Conservation (phyloP, 2,329 filamentous ascomycete species). For the Botrytis aclada region DNA sequence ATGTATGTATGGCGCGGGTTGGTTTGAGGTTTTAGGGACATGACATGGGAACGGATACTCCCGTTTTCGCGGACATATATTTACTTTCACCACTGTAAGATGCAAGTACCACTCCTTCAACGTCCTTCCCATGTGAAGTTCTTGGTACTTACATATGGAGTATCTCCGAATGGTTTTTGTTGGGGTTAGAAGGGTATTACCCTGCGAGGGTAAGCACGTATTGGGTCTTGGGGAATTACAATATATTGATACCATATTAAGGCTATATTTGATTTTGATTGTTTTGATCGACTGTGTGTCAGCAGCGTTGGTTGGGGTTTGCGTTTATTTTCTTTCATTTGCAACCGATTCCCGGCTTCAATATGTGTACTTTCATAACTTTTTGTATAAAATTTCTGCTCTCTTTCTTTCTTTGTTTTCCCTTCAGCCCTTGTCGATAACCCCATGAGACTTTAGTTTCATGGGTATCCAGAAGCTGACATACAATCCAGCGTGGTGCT, state of each 20-base stretch:
- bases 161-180: background rate
- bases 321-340: background rate
- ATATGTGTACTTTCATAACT: background rate
- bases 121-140: conserved; percentile 16
- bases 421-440: background rate
- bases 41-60: conserved; percentile 27
- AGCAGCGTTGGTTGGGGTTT: conserved; percentile 8
- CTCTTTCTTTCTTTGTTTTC: background rate
- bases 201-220: conserved; percentile 6
- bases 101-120: conserved; percentile 18
- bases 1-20: conserved; percentile 6
- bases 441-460: background rate
- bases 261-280: conserved; percentile 11
- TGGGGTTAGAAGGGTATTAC: conserved; percentile 9
- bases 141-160: conserved; percentile 4
- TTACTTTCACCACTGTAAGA: background rate
- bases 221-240: background rate
- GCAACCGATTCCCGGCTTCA: conserved; percentile 2
- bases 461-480: conserved; percentile 10
- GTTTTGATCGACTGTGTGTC: conserved; percentile 2
- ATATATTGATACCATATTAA: conserved; percentile 20
- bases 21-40: conserved; percentile 11
- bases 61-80: conserved; percentile 28
- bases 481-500: conserved; percentile 12
- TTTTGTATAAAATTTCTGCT: background rate